A percentile compares a stretch with the other conserved stretches of the same genome.
phyloP scores from a whole-genome alignment of 2,329 filamentous ascomycete species.

The Sclerotinia minor region DNA sequence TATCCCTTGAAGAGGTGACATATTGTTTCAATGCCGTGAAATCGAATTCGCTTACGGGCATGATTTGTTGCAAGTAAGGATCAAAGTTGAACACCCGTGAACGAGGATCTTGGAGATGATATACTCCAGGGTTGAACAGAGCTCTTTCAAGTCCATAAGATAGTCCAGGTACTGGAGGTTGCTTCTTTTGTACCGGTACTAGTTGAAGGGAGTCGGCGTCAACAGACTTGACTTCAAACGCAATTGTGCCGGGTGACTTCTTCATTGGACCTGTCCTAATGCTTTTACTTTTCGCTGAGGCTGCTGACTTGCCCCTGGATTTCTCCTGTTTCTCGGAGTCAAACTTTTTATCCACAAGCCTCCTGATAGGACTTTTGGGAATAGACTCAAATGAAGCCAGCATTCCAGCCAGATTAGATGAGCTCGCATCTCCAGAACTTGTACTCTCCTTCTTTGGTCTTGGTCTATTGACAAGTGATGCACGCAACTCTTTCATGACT shows the following conservation, averaged over 20 bases:
- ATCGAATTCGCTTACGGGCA: constrained; percentile 91
- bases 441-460: neutral
- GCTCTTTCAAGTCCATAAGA: constrained; percentile 51
- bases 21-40: constrained; percentile 84
- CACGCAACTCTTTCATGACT: constrained; percentile 23
- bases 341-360: neutral
- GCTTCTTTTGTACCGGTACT: constrained; percentile 35
- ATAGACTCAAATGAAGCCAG: constrained; percentile 20
- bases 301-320: neutral
- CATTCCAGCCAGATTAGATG: constrained; percentile 17
- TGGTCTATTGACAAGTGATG: constrained; percentile 17
- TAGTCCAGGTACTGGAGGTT: constrained; percentile 39
- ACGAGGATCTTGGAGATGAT: constrained; percentile 83
- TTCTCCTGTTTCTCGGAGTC: neutral
- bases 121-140: constrained; percentile 93
- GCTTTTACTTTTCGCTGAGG: neutral
- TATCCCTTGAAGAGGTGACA: constrained; percentile 87
- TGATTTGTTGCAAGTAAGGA: constrained; percentile 87
- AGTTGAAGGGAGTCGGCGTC: constrained; percentile 35
- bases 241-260: constrained; percentile 12
- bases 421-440: neutral
- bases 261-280: constrained; percentile 18
- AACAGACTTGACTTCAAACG: constrained; percentile 37
- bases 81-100: constrained; percentile 95
- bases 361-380: constrained; percentile 3